These are phyloP conservation scores for Suhomyces tanzawaensis DNA, from an alignment of 805 yeast species.

Conservation along the genomic window DNA sequence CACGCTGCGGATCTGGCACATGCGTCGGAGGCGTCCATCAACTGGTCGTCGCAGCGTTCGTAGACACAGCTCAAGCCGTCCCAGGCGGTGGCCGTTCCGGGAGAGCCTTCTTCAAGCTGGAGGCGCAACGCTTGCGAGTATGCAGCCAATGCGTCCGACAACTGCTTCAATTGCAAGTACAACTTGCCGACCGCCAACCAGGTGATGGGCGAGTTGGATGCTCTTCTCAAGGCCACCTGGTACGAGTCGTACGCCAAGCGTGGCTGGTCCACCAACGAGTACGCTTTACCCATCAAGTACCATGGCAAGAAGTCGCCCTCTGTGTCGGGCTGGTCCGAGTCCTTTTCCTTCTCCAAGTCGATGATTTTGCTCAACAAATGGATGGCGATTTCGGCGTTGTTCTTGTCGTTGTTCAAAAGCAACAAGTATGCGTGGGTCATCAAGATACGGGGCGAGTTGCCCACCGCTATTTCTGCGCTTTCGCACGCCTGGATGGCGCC, in stretches of 20 bases:
- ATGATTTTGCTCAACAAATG: constrained; percentile 32
- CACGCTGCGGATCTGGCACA: constrained; percentile 51
- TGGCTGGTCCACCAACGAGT: constrained; percentile 45
- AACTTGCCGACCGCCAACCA: constrained; percentile 68
- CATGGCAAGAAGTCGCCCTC: constrained; percentile 56
- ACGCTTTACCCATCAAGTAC: constrained; percentile 54
- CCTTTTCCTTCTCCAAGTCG: constrained; percentile 19
- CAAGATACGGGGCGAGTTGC: constrained; percentile 43
- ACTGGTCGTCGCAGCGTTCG: constrained; percentile 61
- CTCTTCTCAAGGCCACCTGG: constrained; percentile 53
- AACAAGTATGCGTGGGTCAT: constrained; percentile 51
- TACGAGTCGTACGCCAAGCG: constrained; percentile 53
- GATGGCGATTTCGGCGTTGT: constrained; percentile 36
- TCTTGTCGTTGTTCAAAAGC: constrained; percentile 26
- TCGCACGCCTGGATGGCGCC: constrained; percentile 53
- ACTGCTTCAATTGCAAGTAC: constrained; percentile 56
- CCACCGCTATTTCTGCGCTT: constrained; percentile 44
- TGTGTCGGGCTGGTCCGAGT: constrained; percentile 13
- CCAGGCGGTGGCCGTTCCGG: constrained; percentile 59
- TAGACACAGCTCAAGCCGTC: constrained; percentile 62
- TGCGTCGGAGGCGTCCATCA: constrained; percentile 59
- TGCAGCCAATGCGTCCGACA: constrained; percentile 65
- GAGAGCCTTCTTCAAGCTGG: constrained; percentile 45
- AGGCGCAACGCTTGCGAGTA: constrained; percentile 62
- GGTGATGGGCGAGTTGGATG: constrained; percentile 53